phyloP scores from a whole-genome alignment of 2,329 filamentous ascomycete species.

The Trichoderma endophyticum region DNA sequence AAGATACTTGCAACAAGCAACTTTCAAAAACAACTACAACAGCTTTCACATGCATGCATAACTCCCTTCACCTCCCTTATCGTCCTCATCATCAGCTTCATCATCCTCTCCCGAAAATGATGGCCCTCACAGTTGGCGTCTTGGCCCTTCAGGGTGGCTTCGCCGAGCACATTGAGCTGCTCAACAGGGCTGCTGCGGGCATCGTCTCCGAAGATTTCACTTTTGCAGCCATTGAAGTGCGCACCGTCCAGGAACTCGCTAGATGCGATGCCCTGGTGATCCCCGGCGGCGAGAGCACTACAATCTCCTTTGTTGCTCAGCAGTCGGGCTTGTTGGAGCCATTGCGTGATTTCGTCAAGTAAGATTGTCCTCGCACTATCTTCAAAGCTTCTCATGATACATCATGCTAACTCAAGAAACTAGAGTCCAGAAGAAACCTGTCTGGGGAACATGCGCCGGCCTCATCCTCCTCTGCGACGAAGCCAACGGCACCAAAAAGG shows the following conservation, averaged over 20 bases:
- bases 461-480: slow-evolving; percentile 86
- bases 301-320: slow-evolving; percentile 83
- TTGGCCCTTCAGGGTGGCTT: slow-evolving; percentile 89
- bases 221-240: slow-evolving; percentile 73
- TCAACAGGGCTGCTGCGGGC: slow-evolving; percentile 66
- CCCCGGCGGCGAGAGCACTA: slow-evolving; percentile 91
- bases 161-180: slow-evolving; percentile 76
- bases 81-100: background rate
- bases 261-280: slow-evolving; percentile 81
- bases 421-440: slow-evolving; percentile 72
- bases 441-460: slow-evolving; percentile 95
- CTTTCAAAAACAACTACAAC: background rate
- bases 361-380: slow-evolving; percentile 30
- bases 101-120: slow-evolving; percentile 14
- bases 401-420: background rate
- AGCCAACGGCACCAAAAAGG: slow-evolving; percentile 83
- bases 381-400: slow-evolving; percentile 20
- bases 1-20: background rate
- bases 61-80: slow-evolving; percentile 17
- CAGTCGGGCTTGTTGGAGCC: slow-evolving; percentile 80
- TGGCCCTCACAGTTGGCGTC: slow-evolving; percentile 54
- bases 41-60: background rate
- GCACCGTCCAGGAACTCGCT: slow-evolving; percentile 67
- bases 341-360: slow-evolving; percentile 88
- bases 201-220: slow-evolving; percentile 38